These are phyloP conservation scores for Auricularia sp. DNA, from an alignment of 768 basidiomycete genomes.

Conservation along the genomic window DNA sequence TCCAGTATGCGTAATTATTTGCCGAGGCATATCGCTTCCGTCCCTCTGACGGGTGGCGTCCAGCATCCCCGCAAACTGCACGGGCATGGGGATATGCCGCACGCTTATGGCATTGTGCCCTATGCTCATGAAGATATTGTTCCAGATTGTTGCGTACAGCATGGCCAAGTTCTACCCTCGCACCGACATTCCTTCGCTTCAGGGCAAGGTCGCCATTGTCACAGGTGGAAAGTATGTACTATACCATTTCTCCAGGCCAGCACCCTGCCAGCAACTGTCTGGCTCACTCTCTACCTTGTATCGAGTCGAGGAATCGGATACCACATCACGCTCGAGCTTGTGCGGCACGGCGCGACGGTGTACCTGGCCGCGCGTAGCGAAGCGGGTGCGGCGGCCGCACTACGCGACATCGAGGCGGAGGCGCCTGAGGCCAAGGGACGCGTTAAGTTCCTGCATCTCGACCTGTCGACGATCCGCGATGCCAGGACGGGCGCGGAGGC, in stretches of 20 bases:
- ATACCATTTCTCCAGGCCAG: too few species aligned
- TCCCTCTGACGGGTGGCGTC: too few species aligned
- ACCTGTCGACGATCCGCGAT: background rate
- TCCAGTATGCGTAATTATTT: too few species aligned
- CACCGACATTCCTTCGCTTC: slow-evolving; percentile 33
- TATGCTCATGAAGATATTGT: too few species aligned
- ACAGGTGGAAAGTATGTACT: slow-evolving; percentile 56
- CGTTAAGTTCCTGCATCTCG: background rate
- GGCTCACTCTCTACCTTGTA: background rate
- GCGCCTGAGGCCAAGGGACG: background rate
- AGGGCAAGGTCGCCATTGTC: slow-evolving; percentile 43
- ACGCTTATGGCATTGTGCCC: too few species aligned
- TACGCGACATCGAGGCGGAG: background rate
- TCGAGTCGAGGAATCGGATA: slow-evolving; percentile 39
- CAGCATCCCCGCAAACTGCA: too few species aligned
- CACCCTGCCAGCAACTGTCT: too few species aligned
- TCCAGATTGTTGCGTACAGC: too few species aligned
- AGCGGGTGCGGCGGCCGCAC: background rate
- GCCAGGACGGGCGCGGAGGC: background rate
- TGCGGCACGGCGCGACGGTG: slow-evolving; percentile 39
- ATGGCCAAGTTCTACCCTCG: slow-evolving; percentile 22
- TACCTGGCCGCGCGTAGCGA: background rate
- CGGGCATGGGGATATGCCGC: too few species aligned
- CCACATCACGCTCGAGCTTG: slow-evolving; percentile 41
- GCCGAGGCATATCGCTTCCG: too few species aligned